Percentiles rank a stretch among this genome's conserved stretches.
These are phyloP conservation scores for Ceratobasidium papillatum DNA, from an alignment of 1,284 basidiomycete species.

Conservation along the genomic window DNA sequence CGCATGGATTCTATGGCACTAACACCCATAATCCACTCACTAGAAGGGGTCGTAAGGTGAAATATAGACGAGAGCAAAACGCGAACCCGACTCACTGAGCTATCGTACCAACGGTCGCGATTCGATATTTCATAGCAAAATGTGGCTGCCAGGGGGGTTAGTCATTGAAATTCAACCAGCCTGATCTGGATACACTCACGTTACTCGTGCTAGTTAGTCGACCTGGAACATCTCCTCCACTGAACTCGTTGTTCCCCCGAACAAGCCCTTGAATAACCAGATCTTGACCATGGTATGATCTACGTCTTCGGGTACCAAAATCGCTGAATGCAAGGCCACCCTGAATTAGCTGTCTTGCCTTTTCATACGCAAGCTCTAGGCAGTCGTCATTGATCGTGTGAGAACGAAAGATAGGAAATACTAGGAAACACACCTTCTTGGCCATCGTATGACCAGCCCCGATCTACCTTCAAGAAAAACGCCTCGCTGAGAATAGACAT, in stretches of 20 bases:
- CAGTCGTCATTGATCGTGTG: conserved; percentile 52
- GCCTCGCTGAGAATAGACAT: conserved; percentile 89
- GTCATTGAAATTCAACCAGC: not conserved
- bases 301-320: conserved; percentile 90
- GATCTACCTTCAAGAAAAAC: conserved; percentile 75
- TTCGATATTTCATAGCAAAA: conserved; percentile 76
- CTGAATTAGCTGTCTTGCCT: conserved; percentile 73
- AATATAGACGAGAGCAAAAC: conserved; percentile 20
- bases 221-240: conserved; percentile 57
- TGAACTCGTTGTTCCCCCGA: conserved; percentile 65
- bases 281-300: conserved; percentile 84
- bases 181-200: conserved; percentile 55
- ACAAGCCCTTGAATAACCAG: conserved; percentile 77
- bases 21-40: conserved; percentile 96
- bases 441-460: conserved; percentile 83
- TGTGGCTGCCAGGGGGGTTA: conserved; percentile 64
- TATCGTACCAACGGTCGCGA: conserved; percentile 83
- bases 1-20: conserved; percentile 47
- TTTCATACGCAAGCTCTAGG: conserved; percentile 69
- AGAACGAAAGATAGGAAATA: not conserved
- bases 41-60: conserved; percentile 49
- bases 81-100: conserved; percentile 72
- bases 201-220: conserved; percentile 87
- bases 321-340: conserved; percentile 85
- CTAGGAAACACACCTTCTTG: conserved; percentile 67